Evolutionary conservation across 306 rosid species (phyloP), one percentile per base, ranked within the genome.

Genomic region (Prinsepia uniflora): DNA sequence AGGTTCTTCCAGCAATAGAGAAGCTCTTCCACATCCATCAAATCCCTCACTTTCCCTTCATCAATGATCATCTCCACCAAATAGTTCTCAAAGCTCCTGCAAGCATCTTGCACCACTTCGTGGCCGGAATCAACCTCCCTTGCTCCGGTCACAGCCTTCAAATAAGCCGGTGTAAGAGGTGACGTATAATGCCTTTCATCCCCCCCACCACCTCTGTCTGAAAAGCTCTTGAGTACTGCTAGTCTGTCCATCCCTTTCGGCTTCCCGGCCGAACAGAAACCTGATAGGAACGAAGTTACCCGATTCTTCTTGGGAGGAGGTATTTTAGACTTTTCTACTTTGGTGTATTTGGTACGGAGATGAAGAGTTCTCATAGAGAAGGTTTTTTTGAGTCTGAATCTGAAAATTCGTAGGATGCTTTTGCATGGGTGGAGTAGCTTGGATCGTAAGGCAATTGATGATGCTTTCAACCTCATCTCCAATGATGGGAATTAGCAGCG

Each of bases 71-170:
- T 87, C 76, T 91, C 91, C 80, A 78, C 87, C 85, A 91, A 73
- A 72, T 94, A 87, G 70, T 86, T 91, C 91, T 91, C 97, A 41
- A 94, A 94, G 59, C 97, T 89, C 84, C 86, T 76, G 80, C 99
- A 94, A 4, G 96, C 90, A 13, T 91, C 97, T 42, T 91, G 96
- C 77, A 87, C 83, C 0, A 80, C 81, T 9, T 78, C 94, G 44
- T 24, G 7, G 58, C 67, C 73, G 2, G 68, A 80, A 59, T 17
- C 65, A 14, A 6, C 72, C 14, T 79, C 75, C 20, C 65, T 63
- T 64, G 65, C 72, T 42, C 70, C 73, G 9, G 47, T 45, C 80
- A 13, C 63, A 58, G 68, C 72, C 48, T 43, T 81, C 12, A 40
- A 24, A 14, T 64, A 80, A 73, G 73, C 86, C 0, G 93, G 88